A percentile compares a stretch with the other conserved stretches of the same genome.
Conservation (phyloP, 768 basidiomycete genomes). For the Tephrocybe sp. region DNA sequence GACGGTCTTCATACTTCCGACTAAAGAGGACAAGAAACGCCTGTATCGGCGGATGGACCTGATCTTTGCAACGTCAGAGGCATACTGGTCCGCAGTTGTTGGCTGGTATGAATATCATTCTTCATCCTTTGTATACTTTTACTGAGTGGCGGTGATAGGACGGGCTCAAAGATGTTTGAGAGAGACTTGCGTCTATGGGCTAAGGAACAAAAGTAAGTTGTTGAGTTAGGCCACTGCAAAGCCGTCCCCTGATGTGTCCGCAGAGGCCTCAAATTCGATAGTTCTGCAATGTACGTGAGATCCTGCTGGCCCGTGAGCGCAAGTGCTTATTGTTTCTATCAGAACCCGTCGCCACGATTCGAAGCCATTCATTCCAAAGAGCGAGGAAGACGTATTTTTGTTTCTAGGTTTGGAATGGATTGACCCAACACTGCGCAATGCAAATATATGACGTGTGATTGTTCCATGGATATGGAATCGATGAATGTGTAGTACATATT, state of each 20-base stretch:
- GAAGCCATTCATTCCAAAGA: conserved; percentile 53
- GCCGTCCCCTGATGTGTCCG: neutral
- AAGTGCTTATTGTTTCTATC: neutral
- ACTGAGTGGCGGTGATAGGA: conserved; percentile 40
- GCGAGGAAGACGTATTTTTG: conserved; percentile 72
- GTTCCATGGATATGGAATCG: neutral
- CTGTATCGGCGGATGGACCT: conserved; percentile 76
- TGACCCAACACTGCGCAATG: conserved; percentile 70
- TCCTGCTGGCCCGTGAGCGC: neutral
- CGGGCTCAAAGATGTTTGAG: conserved; percentile 88
- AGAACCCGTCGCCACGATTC: conserved; percentile 68
- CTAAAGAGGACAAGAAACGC: conserved; percentile 26
- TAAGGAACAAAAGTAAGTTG: conserved; percentile 55
- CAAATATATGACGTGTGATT: conserved; percentile 44
- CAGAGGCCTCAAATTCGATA: conserved; percentile 84
- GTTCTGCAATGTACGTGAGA: conserved; percentile 67
- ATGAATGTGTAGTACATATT: too few species aligned
- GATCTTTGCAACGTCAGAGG: conserved; percentile 72
- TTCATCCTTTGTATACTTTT: neutral
- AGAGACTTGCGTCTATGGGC: conserved; percentile 78
- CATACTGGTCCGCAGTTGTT: conserved; percentile 86
- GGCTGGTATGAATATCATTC: conserved; percentile 67
- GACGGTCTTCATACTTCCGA: conserved; percentile 71
- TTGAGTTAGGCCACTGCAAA: neutral
- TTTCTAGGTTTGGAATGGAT: conserved; percentile 69